These are phyloP conservation scores for Schwanniomyces occidentalis DNA, from an alignment of 805 yeast genomes.

Conservation along the genomic window DNA sequence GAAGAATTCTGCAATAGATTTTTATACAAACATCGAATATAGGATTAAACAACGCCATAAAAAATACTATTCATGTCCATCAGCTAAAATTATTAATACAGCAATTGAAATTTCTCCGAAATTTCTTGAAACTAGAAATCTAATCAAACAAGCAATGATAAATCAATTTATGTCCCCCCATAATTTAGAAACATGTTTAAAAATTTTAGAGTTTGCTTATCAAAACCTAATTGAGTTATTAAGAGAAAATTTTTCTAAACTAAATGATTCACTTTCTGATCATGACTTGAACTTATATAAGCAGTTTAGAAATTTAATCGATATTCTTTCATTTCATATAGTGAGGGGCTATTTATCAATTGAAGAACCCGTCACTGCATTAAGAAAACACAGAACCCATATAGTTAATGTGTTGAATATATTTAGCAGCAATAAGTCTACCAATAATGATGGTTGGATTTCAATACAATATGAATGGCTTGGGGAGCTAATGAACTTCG, in stretches of 20 bases:
- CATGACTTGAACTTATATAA: conserved; percentile 31
- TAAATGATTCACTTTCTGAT: conserved; percentile 14
- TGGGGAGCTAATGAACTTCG: conserved; percentile 53
- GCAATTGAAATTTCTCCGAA: conserved; percentile 33
- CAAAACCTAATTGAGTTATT: conserved; percentile 28
- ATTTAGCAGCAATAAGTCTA: conserved; percentile 21
- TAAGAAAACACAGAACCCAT: conserved; percentile 66
- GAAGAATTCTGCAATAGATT: conserved; percentile 29
- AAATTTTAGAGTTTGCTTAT: conserved; percentile 34
- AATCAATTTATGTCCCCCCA: conserved; percentile 33
- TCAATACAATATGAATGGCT: conserved; percentile 66
- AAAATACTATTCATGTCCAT: conserved; percentile 39
- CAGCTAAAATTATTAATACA: conserved; percentile 23
- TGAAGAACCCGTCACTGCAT: conserved; percentile 59
- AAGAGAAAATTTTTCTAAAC: conserved; percentile 10
- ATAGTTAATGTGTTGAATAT: conserved; percentile 47
- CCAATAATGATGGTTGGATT: conserved; percentile 49
- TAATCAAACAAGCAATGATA: conserved; percentile 36
- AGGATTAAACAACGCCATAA: conserved; percentile 33
- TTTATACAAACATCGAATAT: conserved; percentile 32
- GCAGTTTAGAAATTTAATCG: conserved; percentile 51
- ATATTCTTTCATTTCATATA: conserved; percentile 62
- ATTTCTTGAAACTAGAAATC: conserved; percentile 38
- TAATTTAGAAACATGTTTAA: conserved; percentile 30
- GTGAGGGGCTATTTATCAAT: conserved; percentile 58